Percentiles rank a stretch among this genome's conserved stretches.
These are phyloP conservation scores for Coffea canephora DNA, from an alignment of 257 asterid species.

Conservation along the genomic window DNA sequence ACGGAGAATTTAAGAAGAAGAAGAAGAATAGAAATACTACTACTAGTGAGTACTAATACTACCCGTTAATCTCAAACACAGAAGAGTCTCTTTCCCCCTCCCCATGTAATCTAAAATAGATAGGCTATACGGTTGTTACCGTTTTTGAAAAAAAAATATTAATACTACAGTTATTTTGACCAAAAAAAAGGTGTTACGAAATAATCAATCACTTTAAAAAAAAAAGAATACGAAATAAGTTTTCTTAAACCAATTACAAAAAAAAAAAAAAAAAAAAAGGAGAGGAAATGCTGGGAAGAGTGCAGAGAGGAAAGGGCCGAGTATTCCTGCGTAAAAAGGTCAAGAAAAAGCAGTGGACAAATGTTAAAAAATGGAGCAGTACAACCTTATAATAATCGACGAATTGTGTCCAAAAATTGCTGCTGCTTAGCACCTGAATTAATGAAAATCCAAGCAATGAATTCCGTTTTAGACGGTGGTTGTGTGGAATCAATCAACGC, in stretches of 20 bases:
- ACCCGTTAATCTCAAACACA: neutral
- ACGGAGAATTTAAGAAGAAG: conserved; percentile 11
- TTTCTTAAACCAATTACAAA: too few species aligned
- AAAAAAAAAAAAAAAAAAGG: too few species aligned
- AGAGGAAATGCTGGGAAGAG: conserved; percentile 15
- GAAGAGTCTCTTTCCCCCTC: too few species aligned
- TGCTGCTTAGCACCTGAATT: too few species aligned
- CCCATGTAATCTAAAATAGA: too few species aligned
- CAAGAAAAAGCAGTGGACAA: conserved; percentile 26
- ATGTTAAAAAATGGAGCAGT: conserved; percentile 5
- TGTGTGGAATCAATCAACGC: conserved; percentile 28
- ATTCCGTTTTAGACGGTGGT: conserved; percentile 38
- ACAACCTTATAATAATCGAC: neutral
- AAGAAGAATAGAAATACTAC: neutral
- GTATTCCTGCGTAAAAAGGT: conserved; percentile 16
- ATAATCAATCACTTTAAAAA: too few species aligned
- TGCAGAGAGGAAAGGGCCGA: conserved; percentile 16
- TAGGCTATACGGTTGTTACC: too few species aligned
- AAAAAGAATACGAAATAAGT: neutral
- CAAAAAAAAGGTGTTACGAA: too few species aligned
- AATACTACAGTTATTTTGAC: too few species aligned
- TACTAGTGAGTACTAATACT: too few species aligned
- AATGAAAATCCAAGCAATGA: neutral
- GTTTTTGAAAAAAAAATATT: too few species aligned
- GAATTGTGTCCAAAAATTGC: too few species aligned